Base-by-base conservation (phyloP, 768 basidiomycete species). In the Mrakia frigida region DNA sequence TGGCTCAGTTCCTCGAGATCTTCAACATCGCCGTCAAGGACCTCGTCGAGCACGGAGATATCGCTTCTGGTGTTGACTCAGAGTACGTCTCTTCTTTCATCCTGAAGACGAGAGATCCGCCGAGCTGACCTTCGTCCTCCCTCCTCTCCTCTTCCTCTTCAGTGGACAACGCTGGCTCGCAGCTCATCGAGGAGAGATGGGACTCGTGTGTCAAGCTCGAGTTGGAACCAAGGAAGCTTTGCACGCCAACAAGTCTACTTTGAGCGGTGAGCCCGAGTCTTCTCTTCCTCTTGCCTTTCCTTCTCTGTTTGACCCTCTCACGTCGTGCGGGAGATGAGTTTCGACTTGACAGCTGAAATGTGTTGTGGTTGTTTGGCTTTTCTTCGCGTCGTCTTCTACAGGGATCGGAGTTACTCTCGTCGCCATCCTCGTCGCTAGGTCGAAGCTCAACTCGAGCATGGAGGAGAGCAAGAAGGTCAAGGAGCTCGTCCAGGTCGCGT, bases 1-100 rank as follows among this genome's bases (percentile, higher is more conserved):
- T 67, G 31, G 73, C 74, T 41, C 67, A 74, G 53, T 78, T 78
- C 60, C 35, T 70, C 67, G 90, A 91, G 74, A 88, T 89, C 59
- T 93, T 92, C 81, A 86, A 89, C 79, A 89, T 90, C 82, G 92
- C 92, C 31, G 89, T 94, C 77, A 88, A 90, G 79, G 89, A 93
- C 80, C 84, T 94, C 73, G 85, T 88, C 65, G 86, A 89, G 81
- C 92, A 89, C 88, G 91, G 90, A 74, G 89, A 90, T 25, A 86
- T 93, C 35, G 85, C 91, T 76, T 85, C 89, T 75, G 88, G 87
- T 69, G 87, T 88, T 82, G 89, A 91, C 82, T 80, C 85, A 80
- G 84, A 86, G 91, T 92, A 81, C 83, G 91, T 86, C 35, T 3
- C n/a, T 67, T 52, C 61, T 53, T 28, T 68, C 50, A 31, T 74